Evolutionary conservation across 108 stramenopile genomes (phyloP).

Genomic region (Skeletonema costatum): DNA sequence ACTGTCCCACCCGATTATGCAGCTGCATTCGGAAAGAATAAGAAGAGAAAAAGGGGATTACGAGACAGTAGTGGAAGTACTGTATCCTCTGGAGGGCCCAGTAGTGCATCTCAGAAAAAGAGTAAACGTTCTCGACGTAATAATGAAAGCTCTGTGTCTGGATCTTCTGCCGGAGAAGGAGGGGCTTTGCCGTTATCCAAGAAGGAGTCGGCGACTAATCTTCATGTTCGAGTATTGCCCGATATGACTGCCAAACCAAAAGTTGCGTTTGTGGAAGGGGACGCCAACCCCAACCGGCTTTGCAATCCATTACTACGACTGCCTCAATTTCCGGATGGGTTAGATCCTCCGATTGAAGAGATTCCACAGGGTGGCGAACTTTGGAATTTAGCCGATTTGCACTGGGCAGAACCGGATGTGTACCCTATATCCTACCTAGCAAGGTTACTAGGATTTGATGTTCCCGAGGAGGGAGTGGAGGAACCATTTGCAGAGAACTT

Average conservation of each 20-base stretch:
- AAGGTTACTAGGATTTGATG: slow-evolving; percentile 73
- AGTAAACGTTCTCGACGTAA: neutral
- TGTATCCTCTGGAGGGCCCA: neutral
- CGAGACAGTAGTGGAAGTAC: slow-evolving; percentile 9
- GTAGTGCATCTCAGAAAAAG: neutral
- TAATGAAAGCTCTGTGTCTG: neutral
- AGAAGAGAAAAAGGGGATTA: neutral
- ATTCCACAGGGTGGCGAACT: slow-evolving; percentile 59
- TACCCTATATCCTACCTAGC: slow-evolving; percentile 72
- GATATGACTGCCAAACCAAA: slow-evolving; percentile 15
- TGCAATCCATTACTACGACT: slow-evolving; percentile 54
- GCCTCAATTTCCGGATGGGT: slow-evolving; percentile 31
- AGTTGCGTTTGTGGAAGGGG: slow-evolving; percentile 24
- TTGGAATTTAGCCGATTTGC: slow-evolving; percentile 48
- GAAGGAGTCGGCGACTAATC: slow-evolving; percentile 2
- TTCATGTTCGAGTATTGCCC: slow-evolving; percentile 13
- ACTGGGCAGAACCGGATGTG: slow-evolving; percentile 67
- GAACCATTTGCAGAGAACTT: slow-evolving; percentile 15
- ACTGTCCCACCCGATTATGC: neutral
- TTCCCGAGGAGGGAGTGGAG: slow-evolving; percentile 15
- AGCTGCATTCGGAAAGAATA: neutral
- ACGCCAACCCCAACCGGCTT: slow-evolving; percentile 56
- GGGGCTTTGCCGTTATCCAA: neutral
- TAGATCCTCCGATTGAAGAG: slow-evolving; percentile 53
- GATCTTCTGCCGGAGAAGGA: neutral